phyloP scores from a whole-genome alignment of 768 basidiomycete genomes.

The Tephrocybe sp. region DNA sequence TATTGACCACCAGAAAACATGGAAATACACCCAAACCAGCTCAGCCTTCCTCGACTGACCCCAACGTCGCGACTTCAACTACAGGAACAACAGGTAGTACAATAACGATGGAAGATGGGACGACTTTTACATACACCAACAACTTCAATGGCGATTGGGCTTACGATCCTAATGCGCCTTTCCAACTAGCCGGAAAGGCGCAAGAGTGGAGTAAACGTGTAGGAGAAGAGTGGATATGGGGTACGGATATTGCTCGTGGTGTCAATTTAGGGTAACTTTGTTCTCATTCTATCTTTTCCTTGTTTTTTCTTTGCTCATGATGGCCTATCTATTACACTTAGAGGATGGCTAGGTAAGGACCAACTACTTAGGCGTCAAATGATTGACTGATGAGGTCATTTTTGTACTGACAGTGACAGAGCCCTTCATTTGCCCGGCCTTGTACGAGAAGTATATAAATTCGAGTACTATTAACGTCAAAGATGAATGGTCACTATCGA shows the following conservation, averaged over 20 bases:
- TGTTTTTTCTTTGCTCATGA: background rate
- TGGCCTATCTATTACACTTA: constrained; percentile 14
- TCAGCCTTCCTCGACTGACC: background rate
- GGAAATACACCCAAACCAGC: constrained; percentile 12
- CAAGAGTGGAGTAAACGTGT: constrained; percentile 78
- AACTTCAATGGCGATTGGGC: constrained; percentile 82
- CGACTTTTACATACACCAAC: constrained; percentile 77
- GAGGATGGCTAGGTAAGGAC: constrained; percentile 43
- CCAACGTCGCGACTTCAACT: constrained; percentile 29
- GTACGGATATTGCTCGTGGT: constrained; percentile 53
- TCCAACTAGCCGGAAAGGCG: constrained; percentile 67
- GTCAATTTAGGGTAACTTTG: constrained; percentile 56
- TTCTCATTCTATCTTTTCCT: constrained; percentile 5
- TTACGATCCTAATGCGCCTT: constrained; percentile 65
- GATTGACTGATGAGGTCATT: constrained; percentile 45
- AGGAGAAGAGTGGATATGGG: constrained; percentile 74
- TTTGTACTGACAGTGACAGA: constrained; percentile 66
- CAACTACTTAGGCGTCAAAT: background rate
- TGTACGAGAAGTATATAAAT: constrained; percentile 56
- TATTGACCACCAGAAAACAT: constrained; percentile 17
- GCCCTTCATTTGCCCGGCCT: constrained; percentile 56
- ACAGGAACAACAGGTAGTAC: constrained; percentile 69
- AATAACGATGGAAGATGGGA: constrained; percentile 71
- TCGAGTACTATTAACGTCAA: constrained; percentile 27
- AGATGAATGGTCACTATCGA: constrained; percentile 69